Evolutionary conservation across 306 rosid species (phyloP).

Genomic region (Myrica gale): DNA sequence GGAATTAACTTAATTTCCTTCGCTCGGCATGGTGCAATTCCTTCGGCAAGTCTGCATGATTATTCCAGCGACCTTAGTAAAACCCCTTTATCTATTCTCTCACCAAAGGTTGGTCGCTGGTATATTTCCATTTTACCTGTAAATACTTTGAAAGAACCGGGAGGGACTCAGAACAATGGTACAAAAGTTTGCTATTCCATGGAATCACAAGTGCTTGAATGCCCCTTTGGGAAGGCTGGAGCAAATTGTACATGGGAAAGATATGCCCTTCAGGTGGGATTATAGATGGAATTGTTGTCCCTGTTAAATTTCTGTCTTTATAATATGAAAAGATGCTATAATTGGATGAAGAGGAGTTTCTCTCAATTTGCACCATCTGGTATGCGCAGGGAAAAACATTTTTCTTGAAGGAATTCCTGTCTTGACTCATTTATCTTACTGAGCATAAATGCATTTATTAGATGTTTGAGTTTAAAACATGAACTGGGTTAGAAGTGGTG

Average conservation of each 20-base stretch:
- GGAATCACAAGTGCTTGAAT: slow-evolving; percentile 64
- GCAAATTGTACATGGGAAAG: slow-evolving; percentile 66
- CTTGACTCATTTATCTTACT: slow-evolving; percentile 11
- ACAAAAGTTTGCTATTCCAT: slow-evolving; percentile 63
- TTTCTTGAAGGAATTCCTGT: background rate
- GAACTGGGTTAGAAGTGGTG: slow-evolving; percentile 5
- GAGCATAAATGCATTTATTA: slow-evolving; percentile 6
- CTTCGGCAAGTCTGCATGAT: slow-evolving; percentile 65
- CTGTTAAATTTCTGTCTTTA: slow-evolving; percentile 12
- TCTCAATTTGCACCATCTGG: background rate
- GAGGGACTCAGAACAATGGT: slow-evolving; percentile 37
- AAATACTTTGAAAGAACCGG: slow-evolving; percentile 47
- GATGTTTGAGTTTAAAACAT: slow-evolving; percentile 9
- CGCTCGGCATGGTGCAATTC: slow-evolving; percentile 82
- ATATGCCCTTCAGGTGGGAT: slow-evolving; percentile 74
- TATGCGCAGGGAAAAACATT: background rate
- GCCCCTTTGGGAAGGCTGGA: slow-evolving; percentile 82
- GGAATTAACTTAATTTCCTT: slow-evolving; percentile 58
- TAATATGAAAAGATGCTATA: slow-evolving; percentile 5
- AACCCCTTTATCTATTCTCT: slow-evolving; percentile 57
- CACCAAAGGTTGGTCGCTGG: slow-evolving; percentile 74
- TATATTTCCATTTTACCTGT: slow-evolving; percentile 55
- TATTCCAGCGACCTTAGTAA: slow-evolving; percentile 59
- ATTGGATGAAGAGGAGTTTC: background rate
- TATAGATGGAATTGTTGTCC: slow-evolving; percentile 18